Evolutionary conservation across 176 grass and related monocot genomes (phyloP), one percentile per base, ranked within the genome.

Genomic region (Ensete ventricosum): DNA sequence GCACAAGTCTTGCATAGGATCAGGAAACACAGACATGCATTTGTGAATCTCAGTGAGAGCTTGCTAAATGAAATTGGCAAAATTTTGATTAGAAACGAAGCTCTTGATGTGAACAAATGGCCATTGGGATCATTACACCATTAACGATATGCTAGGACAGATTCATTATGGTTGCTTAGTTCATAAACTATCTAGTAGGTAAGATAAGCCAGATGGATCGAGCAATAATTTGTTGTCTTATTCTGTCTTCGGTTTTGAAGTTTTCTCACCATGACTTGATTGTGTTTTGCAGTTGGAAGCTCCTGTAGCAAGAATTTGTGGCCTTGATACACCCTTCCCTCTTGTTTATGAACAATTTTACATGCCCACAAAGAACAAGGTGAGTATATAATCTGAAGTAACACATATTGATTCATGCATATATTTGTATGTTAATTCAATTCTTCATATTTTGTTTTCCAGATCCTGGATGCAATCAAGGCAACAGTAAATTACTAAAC

Each of bases 311-410:
- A 83, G 90, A 82, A 74, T 98, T 20, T 98, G 94, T 26, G 94
- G 94, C 14, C 86, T 98, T 0, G 94, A 98, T 78, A 98, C 90
- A 24, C 88, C 94, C 25, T 98, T 98, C 23, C 94, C 94, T 50
- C 90, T 98, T 73, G 90, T 98, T 69, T 89, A 89, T 64, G 94
- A 98, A 69, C 84, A 86, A 34, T 93, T 98, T 79, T 98, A 98
- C 81, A 82, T 93, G 88, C 94, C 90, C 14, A 91, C 88, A 5
- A 91, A 89, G 86, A 98, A 91, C 80, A 98, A 93, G 88, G 94
- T 93, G 77, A 49, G 13, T 43, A 51, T 67, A 14, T 64, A 14
- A 26, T 20, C 11, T 55, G 10, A n/a, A 68, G 22, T 0, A 2
- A 12, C 66, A 48, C 23, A 78, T 1, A 8, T 23, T 76, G 34